Evolutionary conservation across 768 basidiomycete genomes (phyloP).

Genomic region (Pulveroboletus ravenelii): DNA sequence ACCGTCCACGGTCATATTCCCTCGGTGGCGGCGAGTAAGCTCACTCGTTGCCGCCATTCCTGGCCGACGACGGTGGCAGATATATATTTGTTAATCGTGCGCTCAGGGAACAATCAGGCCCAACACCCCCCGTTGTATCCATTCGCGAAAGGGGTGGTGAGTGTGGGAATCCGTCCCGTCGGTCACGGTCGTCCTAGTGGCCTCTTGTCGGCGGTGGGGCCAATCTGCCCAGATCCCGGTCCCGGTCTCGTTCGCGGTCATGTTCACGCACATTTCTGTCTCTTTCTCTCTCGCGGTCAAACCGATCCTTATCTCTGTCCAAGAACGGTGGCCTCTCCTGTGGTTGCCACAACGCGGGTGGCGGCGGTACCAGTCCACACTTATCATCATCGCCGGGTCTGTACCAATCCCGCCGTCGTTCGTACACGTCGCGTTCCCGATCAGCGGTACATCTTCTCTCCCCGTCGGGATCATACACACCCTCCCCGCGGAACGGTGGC

Average conservation of each 20-base stretch:
- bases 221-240: slow-evolving; percentile 8
- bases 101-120: slow-evolving; percentile 23
- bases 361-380: slow-evolving; percentile 14
- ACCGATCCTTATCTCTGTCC: slow-evolving; percentile 36
- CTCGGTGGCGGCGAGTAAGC: slow-evolving; percentile 19
- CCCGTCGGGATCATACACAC: slow-evolving; percentile 31
- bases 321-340: slow-evolving; percentile 32
- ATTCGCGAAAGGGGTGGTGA: slow-evolving; percentile 21
- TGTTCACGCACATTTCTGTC: slow-evolving; percentile 32
- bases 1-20: slow-evolving; percentile 30
- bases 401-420: slow-evolving; percentile 29
- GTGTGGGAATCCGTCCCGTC: slow-evolving; percentile 29
- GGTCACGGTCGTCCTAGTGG: slow-evolving; percentile 39
- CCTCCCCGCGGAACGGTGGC: slow-evolving; percentile 21
- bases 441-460: slow-evolving; percentile 31
- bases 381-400: slow-evolving; percentile 40
- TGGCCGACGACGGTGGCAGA: background rate
- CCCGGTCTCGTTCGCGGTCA: slow-evolving; percentile 36
- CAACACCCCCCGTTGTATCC: slow-evolving; percentile 2
- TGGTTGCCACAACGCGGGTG: slow-evolving; percentile 22
- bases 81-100: slow-evolving; percentile 30
- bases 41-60: slow-evolving; percentile 20
- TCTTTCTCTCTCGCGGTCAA: slow-evolving; percentile 34
- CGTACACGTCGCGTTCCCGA: slow-evolving; percentile 31
- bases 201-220: slow-evolving; percentile 21